Conservation (phyloP, 179 eudicot genomes). For the Dionaea muscipula region DNA sequence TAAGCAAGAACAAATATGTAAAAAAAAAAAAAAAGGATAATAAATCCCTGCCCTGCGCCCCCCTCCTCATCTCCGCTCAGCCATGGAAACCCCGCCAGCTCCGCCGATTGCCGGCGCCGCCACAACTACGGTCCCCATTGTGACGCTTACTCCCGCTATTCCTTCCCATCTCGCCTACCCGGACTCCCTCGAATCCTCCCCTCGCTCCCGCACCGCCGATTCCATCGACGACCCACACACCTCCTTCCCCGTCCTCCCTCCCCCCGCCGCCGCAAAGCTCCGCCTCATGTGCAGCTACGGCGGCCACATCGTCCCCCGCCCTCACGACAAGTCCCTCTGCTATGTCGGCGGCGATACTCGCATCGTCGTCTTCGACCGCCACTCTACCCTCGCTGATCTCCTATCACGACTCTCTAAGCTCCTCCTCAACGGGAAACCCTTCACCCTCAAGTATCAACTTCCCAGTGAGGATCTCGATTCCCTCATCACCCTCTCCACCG, state of each 20-base stretch:
- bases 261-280: conserved; percentile 6
- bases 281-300: conserved; percentile 8
- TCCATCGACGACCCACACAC: conserved; percentile 15
- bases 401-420: conserved; percentile 34
- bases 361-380: conserved; percentile 7
- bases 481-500: conserved; percentile 44
- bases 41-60: not conserved
- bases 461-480: conserved; percentile 66
- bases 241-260: not conserved
- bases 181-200: conserved; percentile 2
- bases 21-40: no score
- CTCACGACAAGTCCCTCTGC: conserved; percentile 35
- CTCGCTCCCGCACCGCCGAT: conserved; percentile 15
- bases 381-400: conserved; percentile 30
- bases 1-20: no score
- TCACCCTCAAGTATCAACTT: conserved; percentile 45
- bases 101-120: not conserved
- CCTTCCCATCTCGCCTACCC: not conserved
- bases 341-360: conserved; percentile 8
- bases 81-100: conserved; percentile 1
- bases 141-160: not conserved
- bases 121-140: not conserved
- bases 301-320: conserved; percentile 22
- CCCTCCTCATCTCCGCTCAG: not conserved
- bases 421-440: conserved; percentile 19